These are phyloP conservation scores for Byssochlamys sp. DNA, from an alignment of 2,329 filamentous ascomycete species.

Conservation along the genomic window DNA sequence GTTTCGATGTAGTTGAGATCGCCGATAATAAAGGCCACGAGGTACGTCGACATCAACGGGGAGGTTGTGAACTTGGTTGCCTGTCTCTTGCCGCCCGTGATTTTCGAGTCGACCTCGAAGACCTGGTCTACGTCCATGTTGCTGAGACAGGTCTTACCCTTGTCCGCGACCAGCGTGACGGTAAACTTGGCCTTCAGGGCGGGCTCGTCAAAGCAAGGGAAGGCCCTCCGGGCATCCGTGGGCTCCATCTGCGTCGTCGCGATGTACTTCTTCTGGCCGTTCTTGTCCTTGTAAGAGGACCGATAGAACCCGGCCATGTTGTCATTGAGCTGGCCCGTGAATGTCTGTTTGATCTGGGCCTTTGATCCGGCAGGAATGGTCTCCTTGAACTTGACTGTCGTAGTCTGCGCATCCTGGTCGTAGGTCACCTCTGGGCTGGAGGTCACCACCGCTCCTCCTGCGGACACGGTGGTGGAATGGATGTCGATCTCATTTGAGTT, in stretches of 20 bases:
- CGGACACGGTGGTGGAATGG: conserved; percentile 59
- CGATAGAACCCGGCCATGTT: conserved; percentile 98
- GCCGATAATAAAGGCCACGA: conserved; percentile 85
- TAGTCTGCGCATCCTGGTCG: conserved; percentile 70
- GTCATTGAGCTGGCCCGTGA: conserved; percentile 73
- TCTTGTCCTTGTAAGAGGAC: conserved; percentile 76
- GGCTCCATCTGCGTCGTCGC: conserved; percentile 95
- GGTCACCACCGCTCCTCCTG: conserved; percentile 45
- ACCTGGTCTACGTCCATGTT: conserved; percentile 92
- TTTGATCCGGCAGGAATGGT: conserved; percentile 64
- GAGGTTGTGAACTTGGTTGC: conserved; percentile 86
- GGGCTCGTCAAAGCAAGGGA: conserved; percentile 95
- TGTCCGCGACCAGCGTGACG: conserved; percentile 80
- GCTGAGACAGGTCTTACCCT: conserved; percentile 80
- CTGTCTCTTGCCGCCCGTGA: conserved; percentile 60
- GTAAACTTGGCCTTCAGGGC: conserved; percentile 88
- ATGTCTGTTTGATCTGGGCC: conserved; percentile 67
- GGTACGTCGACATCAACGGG: conserved; percentile 90
- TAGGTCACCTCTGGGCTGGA: conserved; percentile 60
- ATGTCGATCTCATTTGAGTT: conserved; percentile 84
- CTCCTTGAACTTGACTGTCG: conserved; percentile 69
- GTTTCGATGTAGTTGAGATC: conserved; percentile 92
- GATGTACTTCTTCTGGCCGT: conserved; percentile 71
- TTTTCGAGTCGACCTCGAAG: conserved; percentile 58
- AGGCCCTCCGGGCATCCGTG: conserved; percentile 82